Evolutionary conservation across 164 flowering plant species (phyloP).

Genomic region (Houttuynia cordata): DNA sequence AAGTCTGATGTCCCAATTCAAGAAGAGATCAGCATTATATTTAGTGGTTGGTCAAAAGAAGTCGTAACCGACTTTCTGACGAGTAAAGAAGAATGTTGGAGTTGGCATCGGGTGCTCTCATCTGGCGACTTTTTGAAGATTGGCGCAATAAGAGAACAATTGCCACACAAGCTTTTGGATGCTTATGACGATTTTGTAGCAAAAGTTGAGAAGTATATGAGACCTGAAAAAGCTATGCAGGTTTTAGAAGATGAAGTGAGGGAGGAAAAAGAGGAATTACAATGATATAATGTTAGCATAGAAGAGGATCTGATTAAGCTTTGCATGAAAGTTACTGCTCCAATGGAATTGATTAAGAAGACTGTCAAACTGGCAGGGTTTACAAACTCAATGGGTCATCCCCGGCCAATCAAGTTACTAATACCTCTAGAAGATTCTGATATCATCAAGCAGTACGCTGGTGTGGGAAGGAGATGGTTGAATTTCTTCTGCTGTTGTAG

Average conservation of each 20-base stretch:
- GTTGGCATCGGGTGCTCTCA: slow-evolving; percentile 54
- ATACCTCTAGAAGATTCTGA: slow-evolving; percentile 71
- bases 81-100: slow-evolving; percentile 54
- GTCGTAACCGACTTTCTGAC: slow-evolving; percentile 50
- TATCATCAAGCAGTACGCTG: slow-evolving; percentile 92
- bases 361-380: slow-evolving; percentile 71
- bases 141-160: slow-evolving; percentile 55
- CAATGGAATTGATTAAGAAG: slow-evolving; percentile 52
- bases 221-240: slow-evolving; percentile 40
- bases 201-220: slow-evolving; percentile 62
- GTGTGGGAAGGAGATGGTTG: slow-evolving; percentile 85
- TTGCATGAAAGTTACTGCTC: slow-evolving; percentile 73
- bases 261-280: slow-evolving; percentile 40
- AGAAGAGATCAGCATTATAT: slow-evolving; percentile 51
- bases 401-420: slow-evolving; percentile 68
- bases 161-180: slow-evolving; percentile 71
- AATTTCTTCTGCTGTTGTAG: slow-evolving; percentile 84
- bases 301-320: slow-evolving; percentile 69
- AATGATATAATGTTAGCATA: slow-evolving; percentile 47
- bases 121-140: slow-evolving; percentile 69
- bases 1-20: slow-evolving; percentile 57
- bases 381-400: slow-evolving; percentile 96
- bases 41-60: slow-evolving; percentile 70
- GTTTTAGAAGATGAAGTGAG: slow-evolving; percentile 45
- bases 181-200: slow-evolving; percentile 72